A percentile compares a stretch with the other conserved stretches of the same genome.
Conservation (phyloP, 371 early-diverging fungal species). For the Saksenaea oblongispora region DNA sequence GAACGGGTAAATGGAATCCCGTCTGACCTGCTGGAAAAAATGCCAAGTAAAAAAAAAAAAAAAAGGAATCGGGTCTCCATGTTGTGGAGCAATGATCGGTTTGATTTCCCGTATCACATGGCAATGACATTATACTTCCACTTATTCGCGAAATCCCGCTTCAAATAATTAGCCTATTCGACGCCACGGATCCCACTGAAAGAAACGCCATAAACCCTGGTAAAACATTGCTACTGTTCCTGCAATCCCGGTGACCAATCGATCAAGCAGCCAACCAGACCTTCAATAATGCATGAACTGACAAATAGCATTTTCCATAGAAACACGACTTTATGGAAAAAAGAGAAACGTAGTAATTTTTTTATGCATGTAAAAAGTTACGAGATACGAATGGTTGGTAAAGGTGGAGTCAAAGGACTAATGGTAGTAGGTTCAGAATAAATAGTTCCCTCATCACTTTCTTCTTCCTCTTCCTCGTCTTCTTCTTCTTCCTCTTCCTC, state of each 20-base stretch:
- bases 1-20: conserved; percentile 1
- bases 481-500: conserved; percentile 9
- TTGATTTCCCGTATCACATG: no score
- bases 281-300: no score
- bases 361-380: conserved; percentile 43
- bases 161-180: not conserved
- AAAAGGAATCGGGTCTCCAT: not conserved
- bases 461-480: conserved; percentile 5
- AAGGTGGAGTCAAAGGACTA: conserved; percentile 50
- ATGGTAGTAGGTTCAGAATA: conserved; percentile 31
- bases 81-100: no score
- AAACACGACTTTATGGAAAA: not conserved
- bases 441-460: conserved; percentile 27
- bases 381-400: conserved; percentile 90
- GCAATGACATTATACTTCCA: no score
- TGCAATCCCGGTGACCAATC: no score
- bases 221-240: no score
- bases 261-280: no score
- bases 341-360: not conserved
- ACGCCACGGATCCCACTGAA: no score
- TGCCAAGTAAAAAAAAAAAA: not conserved
- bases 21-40: not conserved
- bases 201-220: no score
- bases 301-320: no score
- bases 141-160: not conserved